Percentiles rank a stretch among this genome's conserved stretches.
Evolutionary conservation across 192 early-diverging fungal genomes (phyloP).

Genomic region (Backusella parvicylindrica): DNA sequence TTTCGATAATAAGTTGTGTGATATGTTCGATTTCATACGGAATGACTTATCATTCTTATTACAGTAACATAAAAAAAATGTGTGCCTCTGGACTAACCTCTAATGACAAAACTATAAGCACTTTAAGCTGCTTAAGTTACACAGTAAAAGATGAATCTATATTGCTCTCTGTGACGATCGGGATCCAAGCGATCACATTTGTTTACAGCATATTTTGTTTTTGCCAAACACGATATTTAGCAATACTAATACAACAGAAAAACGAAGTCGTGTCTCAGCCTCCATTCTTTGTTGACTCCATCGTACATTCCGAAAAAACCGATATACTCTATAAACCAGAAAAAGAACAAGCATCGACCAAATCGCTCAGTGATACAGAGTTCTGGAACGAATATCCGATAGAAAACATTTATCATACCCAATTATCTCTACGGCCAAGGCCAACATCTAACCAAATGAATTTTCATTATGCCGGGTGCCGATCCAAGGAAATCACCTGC

Average conservation of each 20-base stretch:
- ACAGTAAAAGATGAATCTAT: not conserved
- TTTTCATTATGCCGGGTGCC: not conserved
- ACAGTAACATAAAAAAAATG: not conserved
- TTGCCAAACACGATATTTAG: not conserved
- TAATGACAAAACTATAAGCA: not conserved
- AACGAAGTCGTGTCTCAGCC: not conserved
- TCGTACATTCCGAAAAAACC: too few species aligned
- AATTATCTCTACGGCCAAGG: not conserved
- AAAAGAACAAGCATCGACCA: not conserved
- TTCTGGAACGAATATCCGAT: not conserved
- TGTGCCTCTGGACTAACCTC: not conserved
- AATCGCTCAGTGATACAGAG: not conserved
- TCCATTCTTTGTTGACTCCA: not conserved
- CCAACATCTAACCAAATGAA: not conserved
- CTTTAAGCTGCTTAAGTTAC: not conserved
- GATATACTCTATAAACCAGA: not conserved
- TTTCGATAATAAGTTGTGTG: not conserved
- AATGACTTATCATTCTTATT: not conserved
- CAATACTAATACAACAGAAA: not conserved
- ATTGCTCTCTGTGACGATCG: not conserved
- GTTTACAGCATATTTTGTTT: not conserved
- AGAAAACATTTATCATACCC: not conserved
- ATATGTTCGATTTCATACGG: not conserved
- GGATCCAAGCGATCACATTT: not conserved
- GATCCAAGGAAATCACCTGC: conserved; percentile 1